Percentiles rank a stretch among this genome's conserved stretches.
Conservation (phyloP, 345 rosid genomes). For the Cardiospermum halicacabum region DNA sequence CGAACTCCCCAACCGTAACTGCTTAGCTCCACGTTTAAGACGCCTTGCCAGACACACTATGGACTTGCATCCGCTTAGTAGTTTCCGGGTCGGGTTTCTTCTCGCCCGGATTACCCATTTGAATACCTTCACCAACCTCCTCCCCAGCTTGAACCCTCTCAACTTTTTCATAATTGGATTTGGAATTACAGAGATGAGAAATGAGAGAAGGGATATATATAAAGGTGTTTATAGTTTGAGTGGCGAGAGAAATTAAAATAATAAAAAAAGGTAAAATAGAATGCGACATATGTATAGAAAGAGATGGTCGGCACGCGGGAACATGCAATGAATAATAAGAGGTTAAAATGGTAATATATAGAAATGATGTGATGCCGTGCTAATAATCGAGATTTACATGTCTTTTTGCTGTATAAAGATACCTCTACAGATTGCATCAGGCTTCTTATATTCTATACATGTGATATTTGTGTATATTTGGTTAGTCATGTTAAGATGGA, state of each 20-base stretch:
- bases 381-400: background rate
- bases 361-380: background rate
- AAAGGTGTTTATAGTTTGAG: background rate
- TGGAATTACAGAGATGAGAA: background rate
- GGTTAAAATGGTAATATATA: background rate
- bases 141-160: constrained; percentile 51
- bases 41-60: constrained; percentile 32
- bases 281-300: background rate
- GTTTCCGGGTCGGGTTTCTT: constrained; percentile 20
- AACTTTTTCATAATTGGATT: constrained; percentile 30
- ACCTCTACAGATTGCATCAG: background rate
- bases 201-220: background rate
- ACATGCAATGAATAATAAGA: background rate
- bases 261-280: background rate
- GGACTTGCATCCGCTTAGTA: constrained; percentile 16
- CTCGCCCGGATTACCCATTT: constrained; percentile 34
- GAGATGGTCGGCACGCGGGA: constrained; percentile 15
- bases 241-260: too few species aligned
- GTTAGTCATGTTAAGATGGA: background rate
- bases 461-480: background rate
- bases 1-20: constrained; percentile 18
- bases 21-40: constrained; percentile 37
- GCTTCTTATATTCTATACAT: too few species aligned
- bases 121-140: constrained; percentile 42
- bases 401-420: background rate